A percentile compares a stretch with the other conserved stretches of the same genome.
Conservation (phyloP, 331 rosid species). For the Arachis monticola region DNA sequence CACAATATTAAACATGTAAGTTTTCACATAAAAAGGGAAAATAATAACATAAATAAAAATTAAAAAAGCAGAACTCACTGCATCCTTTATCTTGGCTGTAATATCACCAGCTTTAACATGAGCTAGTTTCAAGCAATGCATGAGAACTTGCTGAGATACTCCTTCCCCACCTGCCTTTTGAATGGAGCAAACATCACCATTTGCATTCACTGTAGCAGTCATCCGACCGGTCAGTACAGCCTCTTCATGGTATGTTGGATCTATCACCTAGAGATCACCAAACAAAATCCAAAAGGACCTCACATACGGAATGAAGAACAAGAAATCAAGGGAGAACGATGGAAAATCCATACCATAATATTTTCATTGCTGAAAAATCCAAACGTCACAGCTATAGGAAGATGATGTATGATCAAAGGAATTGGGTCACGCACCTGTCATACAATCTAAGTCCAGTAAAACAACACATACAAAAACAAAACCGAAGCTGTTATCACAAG, state of each 20-base stretch:
- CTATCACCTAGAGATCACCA: constrained; percentile 64
- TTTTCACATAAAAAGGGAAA: too few species aligned
- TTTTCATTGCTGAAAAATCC: constrained; percentile 74
- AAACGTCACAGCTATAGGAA: constrained; percentile 91
- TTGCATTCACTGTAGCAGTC: constrained; percentile 87
- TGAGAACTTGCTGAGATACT: constrained; percentile 60
- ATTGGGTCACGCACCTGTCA: constrained; percentile 85
- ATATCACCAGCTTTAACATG: constrained; percentile 82
- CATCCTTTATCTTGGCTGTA: constrained; percentile 72
- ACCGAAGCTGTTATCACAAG: not conserved
- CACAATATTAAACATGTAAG: constrained; percentile 7
- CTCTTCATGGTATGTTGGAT: constrained; percentile 89
- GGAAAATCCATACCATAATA: constrained; percentile 54
- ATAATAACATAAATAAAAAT: not conserved
- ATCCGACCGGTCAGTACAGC: constrained; percentile 88
- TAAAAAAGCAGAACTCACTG: constrained; percentile 56
- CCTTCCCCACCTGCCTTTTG: constrained; percentile 95
- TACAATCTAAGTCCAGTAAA: constrained; percentile 30
- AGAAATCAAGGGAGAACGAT: not conserved
- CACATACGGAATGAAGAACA: constrained; percentile 3
- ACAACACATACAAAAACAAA: not conserved
- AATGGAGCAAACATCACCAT: constrained; percentile 87
- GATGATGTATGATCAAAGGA: constrained; percentile 86
- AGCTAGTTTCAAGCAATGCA: constrained; percentile 87
- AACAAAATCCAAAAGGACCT: constrained; percentile 22